phyloP scores from a whole-genome alignment of 2,329 filamentous ascomycete species.

The Penicillium aurantiogriseum region DNA sequence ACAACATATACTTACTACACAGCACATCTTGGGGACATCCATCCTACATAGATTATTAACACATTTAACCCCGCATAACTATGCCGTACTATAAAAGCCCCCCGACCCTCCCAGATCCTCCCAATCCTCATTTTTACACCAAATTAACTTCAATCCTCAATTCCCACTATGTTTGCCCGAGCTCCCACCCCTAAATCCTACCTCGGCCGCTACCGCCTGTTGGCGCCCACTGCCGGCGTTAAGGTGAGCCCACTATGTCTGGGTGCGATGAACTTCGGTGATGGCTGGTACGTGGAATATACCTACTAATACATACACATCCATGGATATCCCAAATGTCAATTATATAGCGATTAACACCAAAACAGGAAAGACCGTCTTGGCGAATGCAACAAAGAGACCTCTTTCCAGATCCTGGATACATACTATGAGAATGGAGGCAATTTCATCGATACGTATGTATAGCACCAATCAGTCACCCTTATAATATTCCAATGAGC shows the following conservation, averaged over 20 bases:
- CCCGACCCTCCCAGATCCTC: neutral
- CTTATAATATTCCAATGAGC: too few relatives aligned
- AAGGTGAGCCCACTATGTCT: conserved; percentile 55
- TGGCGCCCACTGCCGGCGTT: conserved; percentile 52
- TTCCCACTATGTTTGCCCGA: conserved; percentile 7
- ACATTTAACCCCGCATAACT: neutral
- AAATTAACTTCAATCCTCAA: neutral
- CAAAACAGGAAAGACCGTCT: conserved; percentile 20
- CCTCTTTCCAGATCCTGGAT: conserved; percentile 51
- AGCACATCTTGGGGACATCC: too few relatives aligned
- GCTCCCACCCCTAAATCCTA: conserved; percentile 24
- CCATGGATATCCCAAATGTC: neutral
- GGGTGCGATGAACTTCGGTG: conserved; percentile 56
- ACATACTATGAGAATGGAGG: conserved; percentile 51
- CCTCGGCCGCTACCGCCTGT: conserved; percentile 53
- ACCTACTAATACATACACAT: neutral
- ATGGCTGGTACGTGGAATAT: conserved; percentile 41
- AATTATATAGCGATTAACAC: neutral
- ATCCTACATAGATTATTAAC: neutral
- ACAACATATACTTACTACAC: neutral
- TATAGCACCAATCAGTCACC: neutral
- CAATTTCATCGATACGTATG: conserved; percentile 54
- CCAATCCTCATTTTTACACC: neutral
- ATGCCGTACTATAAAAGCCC: neutral
- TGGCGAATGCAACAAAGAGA: conserved; percentile 50